Evolutionary conservation across 345 rosid species (phyloP).

Genomic region (Eucalyptus polyanthemos): DNA sequence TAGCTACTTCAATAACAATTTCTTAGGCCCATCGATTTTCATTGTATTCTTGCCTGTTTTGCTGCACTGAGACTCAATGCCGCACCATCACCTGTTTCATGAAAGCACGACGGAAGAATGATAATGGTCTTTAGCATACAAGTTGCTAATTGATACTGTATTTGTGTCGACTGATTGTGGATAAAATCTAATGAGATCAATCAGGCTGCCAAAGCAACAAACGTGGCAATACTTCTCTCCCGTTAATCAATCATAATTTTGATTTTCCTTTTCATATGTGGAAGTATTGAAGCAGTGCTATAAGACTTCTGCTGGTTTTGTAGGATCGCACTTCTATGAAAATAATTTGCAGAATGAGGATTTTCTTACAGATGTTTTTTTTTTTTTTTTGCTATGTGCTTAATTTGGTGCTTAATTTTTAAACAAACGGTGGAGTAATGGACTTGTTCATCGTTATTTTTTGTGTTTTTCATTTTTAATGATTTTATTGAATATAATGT

Average conservation of each 20-base stretch:
- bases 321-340: background rate
- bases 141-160: background rate
- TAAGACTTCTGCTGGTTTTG: background rate
- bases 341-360: background rate
- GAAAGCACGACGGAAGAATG: background rate
- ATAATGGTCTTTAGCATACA: background rate
- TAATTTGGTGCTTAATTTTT: no score
- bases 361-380: background rate
- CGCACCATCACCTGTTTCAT: background rate
- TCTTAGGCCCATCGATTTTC: background rate
- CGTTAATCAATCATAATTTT: background rate
- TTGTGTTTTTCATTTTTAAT: no score
- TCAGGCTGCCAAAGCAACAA: background rate
- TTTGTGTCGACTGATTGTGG: background rate
- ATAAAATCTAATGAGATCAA: background rate
- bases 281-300: background rate
- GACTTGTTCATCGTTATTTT: no score
- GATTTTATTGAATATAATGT: no score
- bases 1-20: background rate
- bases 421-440: background rate
- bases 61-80: background rate
- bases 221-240: background rate
- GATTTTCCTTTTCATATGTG: background rate
- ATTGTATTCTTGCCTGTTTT: background rate
- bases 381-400: background rate